These are phyloP conservation scores for Pseudogymnoascus sp. DNA, from an alignment of 2,329 filamentous ascomycete genomes.

Conservation along the genomic window DNA sequence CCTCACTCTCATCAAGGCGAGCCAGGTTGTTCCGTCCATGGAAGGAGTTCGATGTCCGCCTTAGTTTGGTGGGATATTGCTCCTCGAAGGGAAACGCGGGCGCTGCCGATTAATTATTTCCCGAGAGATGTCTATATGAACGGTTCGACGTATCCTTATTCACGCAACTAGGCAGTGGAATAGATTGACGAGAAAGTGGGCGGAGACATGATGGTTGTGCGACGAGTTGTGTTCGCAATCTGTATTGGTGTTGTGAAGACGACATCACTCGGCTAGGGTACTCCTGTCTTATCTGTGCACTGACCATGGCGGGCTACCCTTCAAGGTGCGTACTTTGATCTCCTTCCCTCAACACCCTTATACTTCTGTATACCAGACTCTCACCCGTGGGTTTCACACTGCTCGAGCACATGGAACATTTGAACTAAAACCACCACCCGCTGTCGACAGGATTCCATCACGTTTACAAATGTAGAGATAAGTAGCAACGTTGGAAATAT, in stretches of 20 bases:
- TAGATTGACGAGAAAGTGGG: background rate
- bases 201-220: background rate
- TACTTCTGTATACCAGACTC: background rate
- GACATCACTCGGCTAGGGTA: conserved; percentile 8
- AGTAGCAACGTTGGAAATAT: background rate
- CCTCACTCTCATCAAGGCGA: conserved; percentile 4
- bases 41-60: background rate
- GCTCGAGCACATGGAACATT: background rate
- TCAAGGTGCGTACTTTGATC: background rate
- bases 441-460: background rate
- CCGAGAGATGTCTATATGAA: background rate
- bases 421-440: background rate
- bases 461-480: background rate
- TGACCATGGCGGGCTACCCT: background rate
- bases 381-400: background rate
- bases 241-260: conserved; percentile 2
- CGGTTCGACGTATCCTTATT: background rate
- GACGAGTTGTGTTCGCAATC: background rate
- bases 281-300: conserved; percentile 4
- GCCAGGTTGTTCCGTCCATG: background rate
- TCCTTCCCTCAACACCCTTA: background rate
- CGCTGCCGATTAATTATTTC: background rate
- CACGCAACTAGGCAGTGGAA: background rate
- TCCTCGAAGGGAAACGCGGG: background rate
- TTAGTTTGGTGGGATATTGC: conserved; percentile 3